phyloP scores from a whole-genome alignment of 306 rosid genomes.

The Corylus avellana region DNA sequence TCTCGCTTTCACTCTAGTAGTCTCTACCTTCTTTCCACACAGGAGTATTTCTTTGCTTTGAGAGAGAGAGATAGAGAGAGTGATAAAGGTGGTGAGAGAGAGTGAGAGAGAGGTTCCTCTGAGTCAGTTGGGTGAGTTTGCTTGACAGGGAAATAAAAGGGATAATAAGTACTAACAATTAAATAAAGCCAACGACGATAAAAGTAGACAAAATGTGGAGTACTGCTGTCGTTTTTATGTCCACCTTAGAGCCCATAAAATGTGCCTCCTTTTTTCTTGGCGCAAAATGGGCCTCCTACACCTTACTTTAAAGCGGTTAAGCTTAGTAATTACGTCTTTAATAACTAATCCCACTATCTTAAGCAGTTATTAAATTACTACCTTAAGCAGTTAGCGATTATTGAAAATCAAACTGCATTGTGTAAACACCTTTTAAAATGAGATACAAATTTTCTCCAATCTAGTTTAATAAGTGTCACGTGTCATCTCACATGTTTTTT shows the following conservation, averaged over 20 bases:
- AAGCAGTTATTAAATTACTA: no score
- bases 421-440: no score
- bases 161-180: background rate
- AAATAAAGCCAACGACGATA: background rate
- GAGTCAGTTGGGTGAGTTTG: background rate
- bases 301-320: no score
- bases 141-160: background rate
- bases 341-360: no score
- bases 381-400: no score
- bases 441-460: no score
- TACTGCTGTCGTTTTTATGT: background rate
- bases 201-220: background rate
- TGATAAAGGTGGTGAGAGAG: background rate
- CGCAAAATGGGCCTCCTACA: no score
- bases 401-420: no score
- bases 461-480: no score
- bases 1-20: background rate
- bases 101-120: background rate
- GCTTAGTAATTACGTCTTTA: no score
- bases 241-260: background rate
- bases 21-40: slow-evolving; percentile 3
- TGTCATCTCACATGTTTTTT: no score
- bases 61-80: slow-evolving; percentile 7
- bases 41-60: background rate
- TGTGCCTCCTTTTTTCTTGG: no score